Conservation (phyloP, 2,329 filamentous ascomycete species). For the Hypoxylon sp. region DNA sequence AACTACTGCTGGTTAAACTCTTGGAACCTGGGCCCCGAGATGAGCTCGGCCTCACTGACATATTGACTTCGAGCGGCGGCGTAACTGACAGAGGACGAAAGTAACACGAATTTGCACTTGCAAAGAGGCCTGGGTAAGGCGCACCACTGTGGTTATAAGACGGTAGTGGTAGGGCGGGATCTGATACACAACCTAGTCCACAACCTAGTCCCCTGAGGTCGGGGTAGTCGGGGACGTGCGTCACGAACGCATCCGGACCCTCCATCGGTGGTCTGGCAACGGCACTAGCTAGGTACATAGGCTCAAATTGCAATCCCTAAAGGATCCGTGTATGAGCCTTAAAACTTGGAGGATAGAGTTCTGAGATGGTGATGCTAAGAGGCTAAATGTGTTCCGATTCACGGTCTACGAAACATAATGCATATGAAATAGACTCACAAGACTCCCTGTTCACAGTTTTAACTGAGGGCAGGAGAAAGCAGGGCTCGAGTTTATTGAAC, state of each 20-base stretch:
- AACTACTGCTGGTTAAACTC: conserved; percentile 49
- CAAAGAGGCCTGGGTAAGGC: conserved; percentile 40
- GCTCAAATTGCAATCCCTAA: conserved; percentile 37
- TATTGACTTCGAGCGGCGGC: conserved; percentile 47
- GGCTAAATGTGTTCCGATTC: conserved; percentile 29
- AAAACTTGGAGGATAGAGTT: conserved; percentile 20
- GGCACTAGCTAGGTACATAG: conserved; percentile 41
- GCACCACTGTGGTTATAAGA: conserved; percentile 50
- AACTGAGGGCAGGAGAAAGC: conserved; percentile 15
- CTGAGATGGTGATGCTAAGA: conserved; percentile 33
- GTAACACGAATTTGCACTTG: conserved; percentile 46
- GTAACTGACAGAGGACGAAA: conserved; percentile 49
- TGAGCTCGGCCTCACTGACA: conserved; percentile 60
- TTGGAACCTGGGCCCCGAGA: conserved; percentile 56
- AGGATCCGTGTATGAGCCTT: conserved; percentile 28
- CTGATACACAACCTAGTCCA: conserved; percentile 51
- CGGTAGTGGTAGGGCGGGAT: conserved; percentile 48
- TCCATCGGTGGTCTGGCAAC: conserved; percentile 47
- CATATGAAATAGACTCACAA: conserved; percentile 38
- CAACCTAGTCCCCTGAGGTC: conserved; percentile 46
- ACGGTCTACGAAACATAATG: conserved; percentile 26
- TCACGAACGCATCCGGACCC: conserved; percentile 49
- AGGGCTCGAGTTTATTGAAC: conserved; percentile 23
- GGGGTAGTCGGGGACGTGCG: conserved; percentile 51
- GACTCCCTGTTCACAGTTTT: conserved; percentile 27